phyloP scores from a whole-genome alignment of 2,329 filamentous ascomycete genomes.

The Colletotrichum tropicale region DNA sequence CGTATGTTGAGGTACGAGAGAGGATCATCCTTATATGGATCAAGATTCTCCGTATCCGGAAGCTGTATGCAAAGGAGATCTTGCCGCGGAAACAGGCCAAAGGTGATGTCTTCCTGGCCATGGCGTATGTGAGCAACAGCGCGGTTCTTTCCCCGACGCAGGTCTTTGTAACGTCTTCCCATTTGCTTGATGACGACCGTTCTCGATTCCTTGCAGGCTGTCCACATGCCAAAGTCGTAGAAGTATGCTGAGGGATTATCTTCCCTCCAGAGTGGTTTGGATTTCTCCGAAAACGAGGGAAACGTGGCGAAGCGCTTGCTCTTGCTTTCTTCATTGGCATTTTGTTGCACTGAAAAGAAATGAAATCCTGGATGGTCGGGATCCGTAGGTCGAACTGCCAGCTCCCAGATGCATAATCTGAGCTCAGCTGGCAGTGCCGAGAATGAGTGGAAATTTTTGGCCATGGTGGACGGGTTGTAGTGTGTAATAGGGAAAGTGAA shows the following conservation, averaged over 20 bases:
- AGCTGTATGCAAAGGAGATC: background rate
- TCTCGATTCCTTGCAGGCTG: background rate
- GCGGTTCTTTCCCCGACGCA: fast-evolving
- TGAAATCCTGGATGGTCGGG: background rate
- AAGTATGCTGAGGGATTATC: background rate
- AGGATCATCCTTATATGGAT: fast-evolving
- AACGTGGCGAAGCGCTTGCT: background rate
- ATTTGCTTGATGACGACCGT: background rate
- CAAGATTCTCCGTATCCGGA: background rate
- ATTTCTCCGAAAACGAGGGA: background rate
- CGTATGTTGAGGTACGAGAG: background rate
- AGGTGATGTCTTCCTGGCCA: background rate
- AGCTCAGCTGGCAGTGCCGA: background rate
- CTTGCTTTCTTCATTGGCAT: background rate
- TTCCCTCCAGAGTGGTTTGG: background rate
- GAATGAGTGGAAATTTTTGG: background rate
- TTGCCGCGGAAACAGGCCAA: background rate
- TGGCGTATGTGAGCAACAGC: background rate
- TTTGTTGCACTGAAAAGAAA: background rate
- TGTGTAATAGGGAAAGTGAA: background rate
- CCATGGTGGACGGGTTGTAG: background rate
- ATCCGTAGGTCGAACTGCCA: background rate
- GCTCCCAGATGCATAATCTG: background rate
- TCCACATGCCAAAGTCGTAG: background rate
- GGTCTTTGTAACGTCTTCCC: background rate